Base-by-base conservation (phyloP, 768 basidiomycete genomes). In the Macrolepiota fuliginosa region DNA sequence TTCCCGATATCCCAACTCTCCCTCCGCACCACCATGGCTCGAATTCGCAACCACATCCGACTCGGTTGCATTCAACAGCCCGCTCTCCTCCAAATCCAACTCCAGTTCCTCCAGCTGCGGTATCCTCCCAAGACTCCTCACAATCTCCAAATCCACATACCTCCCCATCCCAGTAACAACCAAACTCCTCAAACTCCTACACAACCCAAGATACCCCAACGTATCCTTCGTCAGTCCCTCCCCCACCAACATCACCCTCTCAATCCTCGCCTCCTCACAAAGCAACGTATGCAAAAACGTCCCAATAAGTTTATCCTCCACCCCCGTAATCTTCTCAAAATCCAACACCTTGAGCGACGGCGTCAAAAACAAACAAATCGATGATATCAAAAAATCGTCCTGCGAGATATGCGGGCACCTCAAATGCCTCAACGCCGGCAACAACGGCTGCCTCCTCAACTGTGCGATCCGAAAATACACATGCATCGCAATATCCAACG, bases 391-490 rank as follows among this genome's bases (percentile, higher is more conserved):
- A 54, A 73, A 72, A 62, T 73, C 72, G 58, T 52, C 64, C 57
- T 73, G 72, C 47, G 64, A 71, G 15, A 67, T 69, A 24, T 67
- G 64, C 5, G 71, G 72, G 50, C 71, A 75, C 22, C 66, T 65
- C 24, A 75, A 68, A 27, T 71, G 68, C 4, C 68, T 72, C 6
- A 73, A 62, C 19, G 58, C 66, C 1, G 72, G 73, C 2, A 75
- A 62, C 0, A 75, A 47, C 0, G 74, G 71, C n/a, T 63, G 46
- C 22, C 63, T 58, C 17, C 70, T 70, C 1, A 73, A 62, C 47
- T 73, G 72, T 1, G 73, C 72, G 6, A 75, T 67, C 15, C 72
- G 66, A 58, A 73, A 73, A 64, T 75, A 75, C 29, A 73, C 73
- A 47, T 75, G 72, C 72, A 73, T 73, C 17, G 72, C 74, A 24